Base-by-base conservation (phyloP, 352 stramenopile genomes). In the Phytophthora citricola region DNA sequence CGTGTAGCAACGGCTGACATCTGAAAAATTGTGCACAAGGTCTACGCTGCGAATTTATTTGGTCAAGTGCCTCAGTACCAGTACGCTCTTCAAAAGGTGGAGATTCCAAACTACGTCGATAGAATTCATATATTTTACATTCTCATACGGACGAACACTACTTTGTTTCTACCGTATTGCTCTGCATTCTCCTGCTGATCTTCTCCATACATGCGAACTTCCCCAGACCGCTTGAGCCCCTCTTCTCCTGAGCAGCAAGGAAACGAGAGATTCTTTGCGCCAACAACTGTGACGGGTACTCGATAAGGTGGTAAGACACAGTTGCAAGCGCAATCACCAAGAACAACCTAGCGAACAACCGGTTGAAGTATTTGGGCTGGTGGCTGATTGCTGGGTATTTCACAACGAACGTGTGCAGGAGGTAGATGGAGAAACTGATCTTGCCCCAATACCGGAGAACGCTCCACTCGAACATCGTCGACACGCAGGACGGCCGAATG, bases 401-500 rank as follows among this genome's bases (percentile, higher is more conserved):
- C 10, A 81, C 45, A n/a, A 81, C 58, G 43, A 77, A 83, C 22
- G 32, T 69, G 61, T 83, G 75, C 14, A 83, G 59, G 43, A 83
- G 36, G 36, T 83, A 83, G 47, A 81, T 72, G 0, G 75, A 84
- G 53, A 73, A 84, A 43, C 72, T 81, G 61, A 84, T 67, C 62
- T 84, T 81, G 29, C 75, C 75, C 29, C 63, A 74, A 52, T 68
- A 84, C 4, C 54, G 58, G 1, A 81, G 31, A 5, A 80, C 31
- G 26, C 55, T 71, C 72, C 69, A 84, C 66, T 84, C 76, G 43
- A 84, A 69, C 63, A 73, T 63, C 1, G 54, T 49, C 2, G 72
- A 77, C 2, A 84, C 26, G 12, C 56, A 66, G 0, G 69, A 78
- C 6, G 71, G 72, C n/a, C 61, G 57, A 22, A 84, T 39, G 29